Evolutionary conservation across 345 rosid species (phyloP).

Genomic region (Aquilaria sinensis): DNA sequence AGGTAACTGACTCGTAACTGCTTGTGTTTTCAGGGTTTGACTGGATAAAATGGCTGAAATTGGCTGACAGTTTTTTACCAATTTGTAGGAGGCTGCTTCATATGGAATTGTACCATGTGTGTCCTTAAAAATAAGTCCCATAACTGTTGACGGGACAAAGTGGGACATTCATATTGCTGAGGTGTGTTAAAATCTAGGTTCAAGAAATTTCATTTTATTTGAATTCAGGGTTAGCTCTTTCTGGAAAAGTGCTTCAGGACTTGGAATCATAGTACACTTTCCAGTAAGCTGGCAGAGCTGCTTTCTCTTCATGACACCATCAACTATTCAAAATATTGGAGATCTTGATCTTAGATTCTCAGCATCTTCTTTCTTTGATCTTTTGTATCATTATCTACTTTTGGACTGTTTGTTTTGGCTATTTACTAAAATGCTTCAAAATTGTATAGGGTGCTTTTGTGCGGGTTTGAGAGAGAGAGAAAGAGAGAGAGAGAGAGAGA

Average conservation of each 20-base stretch:
- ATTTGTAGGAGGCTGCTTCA: constrained; percentile 74
- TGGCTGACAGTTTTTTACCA: constrained; percentile 9
- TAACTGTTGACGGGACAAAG: constrained; percentile 53
- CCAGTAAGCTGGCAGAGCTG: constrained; percentile 1
- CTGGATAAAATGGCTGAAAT: constrained; percentile 3
- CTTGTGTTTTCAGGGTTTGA: constrained; percentile 8
- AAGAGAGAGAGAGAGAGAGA: too few species aligned
- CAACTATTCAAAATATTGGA: too few species aligned
- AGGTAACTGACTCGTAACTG: constrained; percentile 39
- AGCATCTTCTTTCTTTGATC: background rate
- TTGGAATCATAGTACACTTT: background rate
- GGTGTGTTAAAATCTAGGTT: constrained; percentile 29
- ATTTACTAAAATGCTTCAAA: too few species aligned
- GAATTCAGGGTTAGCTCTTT: background rate
- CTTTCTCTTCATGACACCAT: constrained; percentile 2
- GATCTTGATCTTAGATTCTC: background rate
- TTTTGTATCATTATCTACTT: background rate
- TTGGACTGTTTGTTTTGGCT: too few species aligned
- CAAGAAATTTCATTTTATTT: background rate
- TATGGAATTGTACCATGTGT: constrained; percentile 57
- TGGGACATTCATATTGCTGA: constrained; percentile 50
- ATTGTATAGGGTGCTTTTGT: too few species aligned
- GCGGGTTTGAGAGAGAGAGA: too few species aligned
- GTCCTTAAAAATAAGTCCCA: constrained; percentile 56
- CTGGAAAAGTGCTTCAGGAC: background rate